Evolutionary conservation across 148 eudicot species (phyloP), one percentile per base, ranked within the genome.

Genomic region (Dysphania ambrosioides): DNA sequence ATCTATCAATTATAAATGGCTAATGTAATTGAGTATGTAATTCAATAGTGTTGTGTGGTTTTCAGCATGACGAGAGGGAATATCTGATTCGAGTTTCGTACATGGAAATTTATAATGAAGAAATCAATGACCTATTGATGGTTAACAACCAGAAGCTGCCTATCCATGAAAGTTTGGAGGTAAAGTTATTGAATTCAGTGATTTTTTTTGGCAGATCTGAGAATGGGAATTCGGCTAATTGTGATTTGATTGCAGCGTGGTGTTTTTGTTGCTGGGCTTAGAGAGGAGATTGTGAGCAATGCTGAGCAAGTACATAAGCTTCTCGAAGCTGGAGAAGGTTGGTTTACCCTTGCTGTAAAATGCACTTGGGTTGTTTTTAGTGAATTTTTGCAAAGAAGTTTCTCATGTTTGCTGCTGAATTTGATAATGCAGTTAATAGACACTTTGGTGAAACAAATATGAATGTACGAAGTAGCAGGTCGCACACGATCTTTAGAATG

Each of bases 381-480:
- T 65, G 8, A 42, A 21, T n/a, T n/a, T n/a, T 67, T 60, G 76
- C 55, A 49, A 44, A 42, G 36, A 56, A 23, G 44, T 23, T 70
- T 7, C 64, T 60, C 4, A 66, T 55, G 30, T 47, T 53, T 70
- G 64, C 53, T 75, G 24, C 44, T 68, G 74, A 62, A 80, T 71
- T 56, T 51, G 30, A 75, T 74, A 65, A 32, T 73, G 69, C 89
- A 95, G 99, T 86, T 32, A 92, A 95, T 59, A 84, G 99, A 72
- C 99, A 95, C 71, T 95, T 95, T 76, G 99, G 99, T 72, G 97
- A 92, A 85, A 95, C 99, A 75, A 95, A 95, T 82, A 95, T 95
- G 99, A 95, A 95, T 77, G 90, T 85, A 58, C 89, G 97, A 71
- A 95, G 99, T 81, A 95, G 99, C 85, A 86, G 99, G 85, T 95